Evolutionary conservation across 2,329 filamentous ascomycete genomes (phyloP).

Genomic region (Aureobasidium subglaciale): DNA sequence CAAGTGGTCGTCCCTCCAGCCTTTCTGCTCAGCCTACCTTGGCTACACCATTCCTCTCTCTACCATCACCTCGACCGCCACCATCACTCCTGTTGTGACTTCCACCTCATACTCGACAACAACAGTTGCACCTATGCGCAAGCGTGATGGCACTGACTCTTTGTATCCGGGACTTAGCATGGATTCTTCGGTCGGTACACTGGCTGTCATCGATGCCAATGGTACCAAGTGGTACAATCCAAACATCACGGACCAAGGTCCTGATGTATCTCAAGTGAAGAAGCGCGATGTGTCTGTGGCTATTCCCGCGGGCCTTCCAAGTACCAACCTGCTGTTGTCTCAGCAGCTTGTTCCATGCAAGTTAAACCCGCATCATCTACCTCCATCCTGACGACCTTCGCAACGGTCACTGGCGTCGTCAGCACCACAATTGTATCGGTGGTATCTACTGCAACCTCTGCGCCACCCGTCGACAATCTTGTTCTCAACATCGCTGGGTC

Average conservation of each 20-base stretch:
- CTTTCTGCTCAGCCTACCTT: constrained; percentile 16
- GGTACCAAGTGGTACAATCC: neutral
- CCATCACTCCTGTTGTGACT: neutral
- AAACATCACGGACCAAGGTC: neutral
- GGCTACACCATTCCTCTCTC: constrained; percentile 12
- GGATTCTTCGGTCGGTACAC: neutral
- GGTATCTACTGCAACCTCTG: neutral
- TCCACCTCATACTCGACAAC: neutral
- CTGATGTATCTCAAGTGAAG: no score
- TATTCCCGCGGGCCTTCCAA: neutral
- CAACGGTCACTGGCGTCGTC: neutral
- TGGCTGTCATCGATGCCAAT: neutral
- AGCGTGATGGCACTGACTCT: neutral
- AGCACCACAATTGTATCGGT: neutral
- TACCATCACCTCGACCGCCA: neutral
- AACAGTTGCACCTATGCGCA: neutral
- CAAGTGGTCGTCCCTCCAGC: constrained; percentile 13
- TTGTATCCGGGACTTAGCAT: neutral
- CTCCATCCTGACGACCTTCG: neutral
- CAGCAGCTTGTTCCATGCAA: neutral
- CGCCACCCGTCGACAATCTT: neutral
- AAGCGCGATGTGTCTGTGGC: neutral
- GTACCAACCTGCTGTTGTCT: neutral
- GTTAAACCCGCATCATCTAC: neutral
- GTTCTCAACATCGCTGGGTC: no score